Conservation (phyloP, 2,329 filamentous ascomycete genomes). For the Hypocrella siamensis region DNA sequence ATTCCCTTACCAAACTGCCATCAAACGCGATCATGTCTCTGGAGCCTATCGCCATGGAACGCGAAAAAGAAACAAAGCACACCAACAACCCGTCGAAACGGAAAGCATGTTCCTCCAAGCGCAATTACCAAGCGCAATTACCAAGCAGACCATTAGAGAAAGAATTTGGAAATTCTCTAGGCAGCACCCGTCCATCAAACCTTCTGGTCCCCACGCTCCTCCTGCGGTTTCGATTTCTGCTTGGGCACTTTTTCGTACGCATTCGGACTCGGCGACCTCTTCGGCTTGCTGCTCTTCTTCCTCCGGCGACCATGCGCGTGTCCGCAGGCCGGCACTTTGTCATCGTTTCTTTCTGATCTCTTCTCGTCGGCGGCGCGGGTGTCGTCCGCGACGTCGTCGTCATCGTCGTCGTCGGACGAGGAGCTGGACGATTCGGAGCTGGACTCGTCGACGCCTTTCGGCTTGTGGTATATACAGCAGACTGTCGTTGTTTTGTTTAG, state of each 20-base stretch:
- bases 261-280: conserved; percentile 52
- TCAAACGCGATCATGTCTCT: no score
- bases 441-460: conserved; percentile 68
- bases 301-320: conserved; percentile 15
- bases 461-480: conserved; percentile 97
- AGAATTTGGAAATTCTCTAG: no score
- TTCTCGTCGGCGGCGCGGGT: conserved; percentile 19
- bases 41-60: no score
- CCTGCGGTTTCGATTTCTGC: conserved; percentile 17
- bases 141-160: no score
- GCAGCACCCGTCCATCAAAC: no score
- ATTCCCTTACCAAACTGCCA: background rate
- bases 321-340: conserved; percentile 15
- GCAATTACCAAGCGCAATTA: no score
- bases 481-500: conserved; percentile 33
- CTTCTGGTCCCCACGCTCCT: no score
- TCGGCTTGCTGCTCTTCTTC: conserved; percentile 18
- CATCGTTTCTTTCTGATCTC: no score
- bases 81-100: no score
- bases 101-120: no score
- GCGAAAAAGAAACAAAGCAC: no score
- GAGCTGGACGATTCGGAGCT: conserved; percentile 47
- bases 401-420: conserved; percentile 34
- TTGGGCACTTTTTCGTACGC: conserved; percentile 63
- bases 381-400: conserved; percentile 22